A percentile compares a stretch with the other conserved stretches of the same genome.
Conservation (phyloP, 495 filamentous ascomycete genomes). For the Pyronema domesticum region DNA sequence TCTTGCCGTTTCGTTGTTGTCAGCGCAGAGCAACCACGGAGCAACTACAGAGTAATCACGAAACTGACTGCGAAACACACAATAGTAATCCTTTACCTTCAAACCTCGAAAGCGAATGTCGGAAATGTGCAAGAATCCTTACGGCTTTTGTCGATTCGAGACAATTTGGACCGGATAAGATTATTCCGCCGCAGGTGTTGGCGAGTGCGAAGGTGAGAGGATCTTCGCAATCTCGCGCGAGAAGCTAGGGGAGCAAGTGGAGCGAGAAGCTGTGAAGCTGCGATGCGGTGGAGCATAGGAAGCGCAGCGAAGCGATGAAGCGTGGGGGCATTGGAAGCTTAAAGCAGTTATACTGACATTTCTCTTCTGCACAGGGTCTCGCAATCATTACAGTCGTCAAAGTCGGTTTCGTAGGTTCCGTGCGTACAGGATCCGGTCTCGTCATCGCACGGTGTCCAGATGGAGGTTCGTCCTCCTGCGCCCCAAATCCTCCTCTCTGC, state of each 20-base stretch:
- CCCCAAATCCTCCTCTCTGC: background rate
- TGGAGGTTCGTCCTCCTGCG: conserved; percentile 30
- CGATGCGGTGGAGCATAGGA: background rate
- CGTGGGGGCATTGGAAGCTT: background rate
- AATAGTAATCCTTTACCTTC: conserved; percentile 20
- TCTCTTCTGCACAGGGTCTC: conserved; percentile 46
- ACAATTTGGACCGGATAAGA: conserved; percentile 93
- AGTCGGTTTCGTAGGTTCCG: conserved; percentile 86
- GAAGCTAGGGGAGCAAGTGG: background rate
- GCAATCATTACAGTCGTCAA: conserved; percentile 91
- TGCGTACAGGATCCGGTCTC: conserved; percentile 78
- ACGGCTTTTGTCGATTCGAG: conserved; percentile 85
- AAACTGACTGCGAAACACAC: no score
- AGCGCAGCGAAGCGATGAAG: background rate
- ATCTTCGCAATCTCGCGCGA: background rate
- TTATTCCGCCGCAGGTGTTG: conserved; percentile 84
- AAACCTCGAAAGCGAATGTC: conserved; percentile 42
- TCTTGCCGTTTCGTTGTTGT: no score
- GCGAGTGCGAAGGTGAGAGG: conserved; percentile 71
- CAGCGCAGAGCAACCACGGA: no score
- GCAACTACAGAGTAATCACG: no score
- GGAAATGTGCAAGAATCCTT: conserved; percentile 81
- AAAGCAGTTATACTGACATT: background rate
- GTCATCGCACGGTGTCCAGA: conserved; percentile 86
- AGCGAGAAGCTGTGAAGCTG: conserved; percentile 2